Base-by-base conservation (phyloP, 2,329 filamentous ascomycete species). In the Aspergillus sergii region DNA sequence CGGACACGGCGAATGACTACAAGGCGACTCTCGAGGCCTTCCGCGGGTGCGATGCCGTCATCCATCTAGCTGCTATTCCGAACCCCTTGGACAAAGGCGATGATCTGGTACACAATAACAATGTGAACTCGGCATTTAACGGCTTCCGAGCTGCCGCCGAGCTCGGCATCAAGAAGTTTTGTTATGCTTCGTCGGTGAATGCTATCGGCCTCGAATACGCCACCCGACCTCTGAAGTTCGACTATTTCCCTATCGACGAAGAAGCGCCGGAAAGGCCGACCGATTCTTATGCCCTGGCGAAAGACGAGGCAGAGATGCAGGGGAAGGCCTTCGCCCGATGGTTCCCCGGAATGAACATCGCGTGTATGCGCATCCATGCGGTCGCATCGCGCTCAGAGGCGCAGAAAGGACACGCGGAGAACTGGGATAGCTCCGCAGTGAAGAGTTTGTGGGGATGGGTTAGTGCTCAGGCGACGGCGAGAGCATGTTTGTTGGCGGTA, bases 241-340 rank as follows among this genome's bases (percentile, higher is more conserved):
- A 73, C 41, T 79, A 77, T 62, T 78, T 79, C 60, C 77, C 76
- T 28, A 70, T 79, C 30, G 76, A 79, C 39, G 76, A 80, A 67
- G 72, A 76, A 9, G 71, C 71, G 26, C 71, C 73, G 1, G 64
- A 64, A 16, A 69, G 68, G 16, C 76, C 77, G 6, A 79, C 75
- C 1, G 78, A 78, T 59, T 59, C 73, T 0, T 78, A 79, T 57
- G 75, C 75, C 5, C 69, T 79, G 2, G 75, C 74, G n/a, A 79
- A 79, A 61, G 64, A 72, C 9, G 75, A 78, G 64, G 69, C 76
- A 3, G 77, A 78, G 63, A 60, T 69, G 6, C 75, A 79, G 62
- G 76, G 73, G 7, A 63, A 60, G n/a, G 66, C 73, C 0, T 78
- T 79, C 39, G 72, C 69, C 3, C 64, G 74, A 36, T 79, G 77